phyloP scores from a whole-genome alignment of 176 grass and related monocot species.

The Phoenix roebelenii region DNA sequence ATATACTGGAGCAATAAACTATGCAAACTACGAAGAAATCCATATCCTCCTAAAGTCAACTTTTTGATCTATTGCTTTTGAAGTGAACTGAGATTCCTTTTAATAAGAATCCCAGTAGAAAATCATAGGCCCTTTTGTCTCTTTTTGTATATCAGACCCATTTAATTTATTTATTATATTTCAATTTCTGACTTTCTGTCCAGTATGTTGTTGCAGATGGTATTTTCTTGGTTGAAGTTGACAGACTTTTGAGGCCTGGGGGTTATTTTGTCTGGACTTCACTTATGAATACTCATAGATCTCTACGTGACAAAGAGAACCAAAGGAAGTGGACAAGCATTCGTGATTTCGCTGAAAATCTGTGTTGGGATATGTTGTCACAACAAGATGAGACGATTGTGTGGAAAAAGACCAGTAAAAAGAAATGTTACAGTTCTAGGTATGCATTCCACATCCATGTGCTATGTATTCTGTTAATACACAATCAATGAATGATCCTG shows the following conservation, averaged over 20 bases:
- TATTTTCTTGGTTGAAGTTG: slow-evolving; percentile 87
- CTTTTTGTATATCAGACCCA: no score
- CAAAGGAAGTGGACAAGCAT: slow-evolving; percentile 79
- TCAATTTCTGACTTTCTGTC: background rate
- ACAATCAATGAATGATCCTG: no score
- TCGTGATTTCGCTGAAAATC: slow-evolving; percentile 49
- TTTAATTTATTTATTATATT: slow-evolving; percentile 12
- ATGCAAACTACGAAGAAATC: no score
- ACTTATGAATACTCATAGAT: slow-evolving; percentile 76
- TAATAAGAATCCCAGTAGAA: background rate
- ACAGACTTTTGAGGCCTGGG: slow-evolving; percentile 88
- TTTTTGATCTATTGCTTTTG: background rate
- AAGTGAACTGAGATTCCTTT: background rate
- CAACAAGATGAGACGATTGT: slow-evolving; percentile 99
- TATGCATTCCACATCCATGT: slow-evolving; percentile 14
- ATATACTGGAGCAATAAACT: no score
- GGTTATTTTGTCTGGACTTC: slow-evolving; percentile 99
- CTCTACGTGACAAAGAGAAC: slow-evolving; percentile 86
- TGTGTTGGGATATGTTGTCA: slow-evolving; percentile 95
- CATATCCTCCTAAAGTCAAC: background rate
- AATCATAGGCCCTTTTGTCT: no score
- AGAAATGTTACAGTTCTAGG: slow-evolving; percentile 78
- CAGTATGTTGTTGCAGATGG: slow-evolving; percentile 48
- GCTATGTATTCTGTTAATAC: no score
- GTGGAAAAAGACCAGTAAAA: slow-evolving; percentile 86